Percentiles rank a stretch among this genome's conserved stretches.
Conservation (phyloP, 2,329 filamentous ascomycete species). For the Cercospora sesami region DNA sequence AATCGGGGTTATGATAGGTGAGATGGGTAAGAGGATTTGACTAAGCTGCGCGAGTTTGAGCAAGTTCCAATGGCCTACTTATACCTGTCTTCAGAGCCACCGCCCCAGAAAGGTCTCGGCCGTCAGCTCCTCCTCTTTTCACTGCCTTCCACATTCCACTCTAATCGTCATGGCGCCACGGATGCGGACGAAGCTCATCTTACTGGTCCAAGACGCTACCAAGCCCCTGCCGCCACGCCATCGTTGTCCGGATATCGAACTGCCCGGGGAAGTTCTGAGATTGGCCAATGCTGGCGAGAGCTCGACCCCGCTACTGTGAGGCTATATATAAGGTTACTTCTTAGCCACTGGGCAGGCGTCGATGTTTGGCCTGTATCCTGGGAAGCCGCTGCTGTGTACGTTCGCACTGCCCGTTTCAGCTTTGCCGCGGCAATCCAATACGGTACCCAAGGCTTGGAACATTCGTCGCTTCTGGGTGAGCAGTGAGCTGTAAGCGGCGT, state of each 20-base stretch:
- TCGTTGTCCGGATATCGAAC: not conserved
- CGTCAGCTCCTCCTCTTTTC: not conserved
- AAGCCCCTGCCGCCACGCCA: constrained; percentile 1
- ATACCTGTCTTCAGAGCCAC: not conserved
- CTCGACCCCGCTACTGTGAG: constrained; percentile 8
- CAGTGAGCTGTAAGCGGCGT: not conserved
- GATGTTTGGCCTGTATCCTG: constrained; percentile 1
- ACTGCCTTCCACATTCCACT: not conserved
- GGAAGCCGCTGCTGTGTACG: not conserved
- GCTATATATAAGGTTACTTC: constrained; percentile 8
- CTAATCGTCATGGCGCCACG: constrained; percentile 1
- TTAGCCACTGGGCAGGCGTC: not conserved
- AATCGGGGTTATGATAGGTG: not conserved
- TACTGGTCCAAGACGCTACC: constrained; percentile 4
- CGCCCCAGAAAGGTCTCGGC: not conserved
- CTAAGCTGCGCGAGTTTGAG: constrained; percentile 17
- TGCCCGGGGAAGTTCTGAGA: not conserved
- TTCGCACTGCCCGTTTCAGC: constrained; percentile 4
- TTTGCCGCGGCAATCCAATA: not conserved
- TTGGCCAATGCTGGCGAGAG: not conserved
- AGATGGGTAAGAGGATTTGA: constrained; percentile 6
- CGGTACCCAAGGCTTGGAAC: not conserved
- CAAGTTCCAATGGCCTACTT: constrained; percentile 15
- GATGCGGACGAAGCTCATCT: not conserved
- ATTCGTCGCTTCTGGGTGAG: not conserved